Base-by-base conservation (phyloP, 2,329 filamentous ascomycete genomes). In the Westerdykella ornata region DNA sequence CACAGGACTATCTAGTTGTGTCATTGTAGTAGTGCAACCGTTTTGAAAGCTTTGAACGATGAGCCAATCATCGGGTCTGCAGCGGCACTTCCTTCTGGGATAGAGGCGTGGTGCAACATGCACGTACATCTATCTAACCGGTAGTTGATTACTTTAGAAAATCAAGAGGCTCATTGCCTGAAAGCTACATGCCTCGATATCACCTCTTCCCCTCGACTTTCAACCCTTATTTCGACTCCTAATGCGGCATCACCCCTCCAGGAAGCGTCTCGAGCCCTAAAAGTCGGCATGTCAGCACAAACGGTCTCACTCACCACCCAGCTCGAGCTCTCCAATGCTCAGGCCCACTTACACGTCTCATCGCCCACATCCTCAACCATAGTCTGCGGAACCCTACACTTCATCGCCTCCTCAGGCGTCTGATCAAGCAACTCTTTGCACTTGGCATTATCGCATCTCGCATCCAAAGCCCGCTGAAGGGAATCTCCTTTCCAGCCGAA, bases 401-500 rank as follows among this genome's bases (percentile, higher is more conserved):
- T 49, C 49, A 57, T 60, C 1, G 57, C 55, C 11, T 59, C 54
- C 37, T 55, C 56, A 16, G 53, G 48, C 2, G 48, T 53, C 48
- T 62, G 59, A 19, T 40, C 34, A 26, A 62, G 41, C 17, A 45
- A 49, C 45, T 14, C 35, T 20, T 41, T 51, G 36, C 58, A 62
- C 1, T 49, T 17, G 41, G 59, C 59, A 35, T 54, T 57, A 11
- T 51, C 48, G 42, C 59, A 59, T 12, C 54, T 37, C 11, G 57
- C 54, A 45, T 62, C 42, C 28, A 62, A 18, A 13, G 56, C 59
- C 5, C 57, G 49, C 36, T 62, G 59, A 11, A 62, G 41, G 5
- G 50, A 39, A 34, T 62, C 57, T 26, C 55, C 59, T 35, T 60
- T 54, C 59, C 54, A 59, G 49, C 56, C 56, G 37, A 59, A 61